Percentiles rank a stretch among this genome's conserved stretches.
These are phyloP conservation scores for Pyrus communis DNA, from an alignment of 306 rosid genomes.

Conservation along the genomic window DNA sequence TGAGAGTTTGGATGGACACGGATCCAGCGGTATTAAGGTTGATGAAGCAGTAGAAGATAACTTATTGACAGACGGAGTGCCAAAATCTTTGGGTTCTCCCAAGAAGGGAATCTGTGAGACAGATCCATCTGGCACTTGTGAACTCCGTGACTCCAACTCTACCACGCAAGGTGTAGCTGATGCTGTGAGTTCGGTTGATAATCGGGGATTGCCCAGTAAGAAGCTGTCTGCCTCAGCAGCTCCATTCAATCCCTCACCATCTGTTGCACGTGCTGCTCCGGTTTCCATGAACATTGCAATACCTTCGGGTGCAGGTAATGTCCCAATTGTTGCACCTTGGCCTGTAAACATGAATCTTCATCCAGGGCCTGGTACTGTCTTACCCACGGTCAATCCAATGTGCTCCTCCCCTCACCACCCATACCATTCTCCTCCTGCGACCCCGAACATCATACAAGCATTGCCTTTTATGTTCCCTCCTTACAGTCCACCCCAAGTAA, in stretches of 20 bases:
- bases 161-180: slow-evolving; percentile 44
- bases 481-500: slow-evolving; percentile 68
- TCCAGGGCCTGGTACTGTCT: slow-evolving; percentile 52
- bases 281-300: slow-evolving; percentile 60
- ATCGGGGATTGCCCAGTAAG: slow-evolving; percentile 40
- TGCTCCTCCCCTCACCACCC: slow-evolving; percentile 89
- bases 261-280: slow-evolving; percentile 59
- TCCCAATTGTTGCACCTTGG: slow-evolving; percentile 73
- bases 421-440: slow-evolving; percentile 84
- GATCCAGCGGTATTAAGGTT: slow-evolving; percentile 32
- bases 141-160: slow-evolving; percentile 34
- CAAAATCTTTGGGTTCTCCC: slow-evolving; percentile 32
- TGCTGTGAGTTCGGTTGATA: slow-evolving; percentile 35
- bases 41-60: slow-evolving; percentile 34
- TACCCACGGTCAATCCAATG: slow-evolving; percentile 54
- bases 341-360: slow-evolving; percentile 84
- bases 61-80: slow-evolving; percentile 20
- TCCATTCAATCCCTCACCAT: slow-evolving; percentile 86
- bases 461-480: slow-evolving; percentile 79
- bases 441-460: slow-evolving; percentile 90
- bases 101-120: slow-evolving; percentile 34
- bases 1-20: slow-evolving; percentile 33
- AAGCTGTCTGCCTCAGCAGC: slow-evolving; percentile 95
- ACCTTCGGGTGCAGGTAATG: slow-evolving; percentile 56
- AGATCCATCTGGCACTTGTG: slow-evolving; percentile 37